Percentiles rank a stretch among this genome's conserved stretches.
phyloP scores from a whole-genome alignment of 106 monocot species.

The Gastrodia elata region DNA sequence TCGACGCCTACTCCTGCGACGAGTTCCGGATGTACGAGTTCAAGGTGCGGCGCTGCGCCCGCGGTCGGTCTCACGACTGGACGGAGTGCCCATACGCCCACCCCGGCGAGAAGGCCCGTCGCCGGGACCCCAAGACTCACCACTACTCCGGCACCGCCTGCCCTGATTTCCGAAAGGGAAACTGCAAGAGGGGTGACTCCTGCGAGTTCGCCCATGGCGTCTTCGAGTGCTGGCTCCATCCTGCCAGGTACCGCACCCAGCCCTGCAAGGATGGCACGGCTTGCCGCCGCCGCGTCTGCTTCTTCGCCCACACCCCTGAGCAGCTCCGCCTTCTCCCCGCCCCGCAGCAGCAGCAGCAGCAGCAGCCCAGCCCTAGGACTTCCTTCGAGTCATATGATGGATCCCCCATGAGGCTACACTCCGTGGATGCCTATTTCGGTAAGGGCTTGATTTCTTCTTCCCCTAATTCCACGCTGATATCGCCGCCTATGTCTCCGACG shows the following conservation, averaged over 20 bases:
- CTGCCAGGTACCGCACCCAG: conserved; percentile 70
- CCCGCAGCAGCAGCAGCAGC: conserved; percentile 12
- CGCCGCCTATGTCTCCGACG: conserved; percentile 13
- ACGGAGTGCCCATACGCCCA: conserved; percentile 78
- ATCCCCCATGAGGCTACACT: conserved; percentile 6
- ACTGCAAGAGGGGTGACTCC: conserved; percentile 40
- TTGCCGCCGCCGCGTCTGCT: conserved; percentile 47
- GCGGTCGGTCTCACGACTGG: conserved; percentile 66
- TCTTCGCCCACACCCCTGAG: conserved; percentile 69
- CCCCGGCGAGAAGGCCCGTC: conserved; percentile 70
- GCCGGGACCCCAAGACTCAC: conserved; percentile 55
- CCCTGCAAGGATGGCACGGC: conserved; percentile 79
- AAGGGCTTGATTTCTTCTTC: conserved; percentile 1
- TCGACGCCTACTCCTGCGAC: conserved; percentile 51
- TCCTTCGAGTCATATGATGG: conserved; percentile 14
- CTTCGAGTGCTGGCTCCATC: conserved; percentile 97
- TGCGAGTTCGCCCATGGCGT: conserved; percentile 84
- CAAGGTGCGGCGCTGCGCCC: conserved; percentile 69
- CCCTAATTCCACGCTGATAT: conserved; percentile 8
- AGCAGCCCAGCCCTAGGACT: conserved; percentile 6
- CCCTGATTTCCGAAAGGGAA: conserved; percentile 64
- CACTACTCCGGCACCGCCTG: conserved; percentile 62
- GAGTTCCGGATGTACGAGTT: conserved; percentile 94
- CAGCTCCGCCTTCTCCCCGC: conserved; percentile 42
- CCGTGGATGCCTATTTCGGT: not conserved